These are phyloP conservation scores for Aspergillus carlsbadensis DNA, from an alignment of 495 filamentous ascomycete genomes.

Conservation along the genomic window DNA sequence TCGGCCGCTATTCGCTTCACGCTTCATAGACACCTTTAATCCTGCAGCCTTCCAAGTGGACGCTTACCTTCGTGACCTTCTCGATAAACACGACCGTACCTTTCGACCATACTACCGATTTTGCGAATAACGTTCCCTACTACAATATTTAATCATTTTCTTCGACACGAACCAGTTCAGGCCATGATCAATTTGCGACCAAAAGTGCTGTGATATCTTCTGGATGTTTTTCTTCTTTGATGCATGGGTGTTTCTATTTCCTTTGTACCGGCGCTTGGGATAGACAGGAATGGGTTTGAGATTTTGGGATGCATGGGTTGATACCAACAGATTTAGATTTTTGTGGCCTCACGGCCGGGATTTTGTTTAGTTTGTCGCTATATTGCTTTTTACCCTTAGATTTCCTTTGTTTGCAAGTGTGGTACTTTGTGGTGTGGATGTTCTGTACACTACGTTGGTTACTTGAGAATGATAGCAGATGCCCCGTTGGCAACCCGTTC, in stretches of 20 bases:
- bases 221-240: constrained; percentile 9
- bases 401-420: constrained; percentile 18
- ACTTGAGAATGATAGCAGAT: constrained; percentile 19
- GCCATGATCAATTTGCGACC: constrained; percentile 29
- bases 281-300: constrained; percentile 42
- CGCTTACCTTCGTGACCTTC: constrained; percentile 13
- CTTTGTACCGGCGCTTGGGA: constrained; percentile 39
- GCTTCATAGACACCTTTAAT: constrained; percentile 41
- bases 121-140: constrained; percentile 11
- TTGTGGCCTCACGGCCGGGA: constrained; percentile 45
- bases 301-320: constrained; percentile 46
- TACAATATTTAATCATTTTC: constrained; percentile 16
- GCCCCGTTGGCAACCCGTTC: constrained; percentile 4
- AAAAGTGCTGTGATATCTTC: constrained; percentile 32
- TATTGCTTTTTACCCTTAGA: constrained; percentile 10
- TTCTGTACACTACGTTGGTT: constrained; percentile 19
- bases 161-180: constrained; percentile 30
- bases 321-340: constrained; percentile 47
- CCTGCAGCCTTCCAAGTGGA: constrained; percentile 17
- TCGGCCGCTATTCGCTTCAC: constrained; percentile 23
- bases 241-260: constrained; percentile 19
- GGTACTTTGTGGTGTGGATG: constrained; percentile 16
- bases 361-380: constrained; percentile 26
- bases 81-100: constrained; percentile 15
- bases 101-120: constrained; percentile 12